phyloP scores from a whole-genome alignment of 345 rosid species.

The Populus davidiana region DNA sequence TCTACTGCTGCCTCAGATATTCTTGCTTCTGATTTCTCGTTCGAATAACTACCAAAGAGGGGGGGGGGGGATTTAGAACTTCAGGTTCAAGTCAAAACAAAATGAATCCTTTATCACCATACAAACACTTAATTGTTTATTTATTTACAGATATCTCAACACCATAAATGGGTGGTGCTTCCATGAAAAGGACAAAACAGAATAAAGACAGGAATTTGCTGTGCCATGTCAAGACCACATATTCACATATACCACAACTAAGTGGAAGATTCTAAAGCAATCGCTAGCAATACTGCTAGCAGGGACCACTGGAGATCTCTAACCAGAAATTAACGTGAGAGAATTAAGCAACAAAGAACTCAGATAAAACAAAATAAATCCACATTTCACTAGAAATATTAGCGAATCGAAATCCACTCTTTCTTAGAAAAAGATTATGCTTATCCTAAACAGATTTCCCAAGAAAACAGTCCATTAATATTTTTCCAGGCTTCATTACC shows the following conservation, averaged over 20 bases:
- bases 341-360: neutral
- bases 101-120: neutral
- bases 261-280: slow-evolving; percentile 1
- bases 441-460: neutral
- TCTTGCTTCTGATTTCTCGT: slow-evolving; percentile 92
- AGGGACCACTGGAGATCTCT: slow-evolving; percentile 8
- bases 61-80: slow-evolving; percentile 1
- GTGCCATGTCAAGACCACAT: neutral
- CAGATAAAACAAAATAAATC: neutral
- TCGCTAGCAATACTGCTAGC: neutral
- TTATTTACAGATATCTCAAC: too few species aligned
- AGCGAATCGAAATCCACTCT: neutral
- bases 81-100: neutral
- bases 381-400: neutral
- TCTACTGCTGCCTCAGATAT: slow-evolving; percentile 50
- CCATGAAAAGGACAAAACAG: neutral
- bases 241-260: slow-evolving; percentile 2
- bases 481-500: neutral
- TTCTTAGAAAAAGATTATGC: neutral
- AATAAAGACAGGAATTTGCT: neutral
- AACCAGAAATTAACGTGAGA: neutral
- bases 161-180: too few species aligned
- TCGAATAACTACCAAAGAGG: slow-evolving; percentile 54
- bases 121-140: neutral
- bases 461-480: neutral